Evolutionary conservation across 306 rosid genomes (phyloP).

Genomic region (Medicago arabica): DNA sequence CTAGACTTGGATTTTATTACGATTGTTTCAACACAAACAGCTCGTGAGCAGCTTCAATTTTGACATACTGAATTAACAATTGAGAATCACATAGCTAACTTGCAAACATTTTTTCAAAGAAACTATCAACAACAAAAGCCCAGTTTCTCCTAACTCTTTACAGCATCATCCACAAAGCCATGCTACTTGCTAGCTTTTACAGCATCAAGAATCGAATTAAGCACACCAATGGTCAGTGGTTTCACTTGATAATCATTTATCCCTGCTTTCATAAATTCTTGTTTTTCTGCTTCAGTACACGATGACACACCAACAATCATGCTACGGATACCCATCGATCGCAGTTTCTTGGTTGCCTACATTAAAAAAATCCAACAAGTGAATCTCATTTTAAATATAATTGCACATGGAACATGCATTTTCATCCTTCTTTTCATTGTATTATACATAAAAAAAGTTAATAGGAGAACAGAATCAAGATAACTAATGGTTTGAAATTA

Average conservation of each 20-base stretch:
- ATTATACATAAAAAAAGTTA: background rate
- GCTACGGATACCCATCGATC: slow-evolving; percentile 63
- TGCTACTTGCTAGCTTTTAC: slow-evolving; percentile 19
- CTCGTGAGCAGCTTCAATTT: background rate
- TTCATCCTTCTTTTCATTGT: background rate
- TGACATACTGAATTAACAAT: background rate
- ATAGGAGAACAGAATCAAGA: background rate
- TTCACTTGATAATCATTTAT: slow-evolving; percentile 65
- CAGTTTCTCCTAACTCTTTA: background rate
- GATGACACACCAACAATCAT: slow-evolving; percentile 70
- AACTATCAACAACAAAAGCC: background rate
- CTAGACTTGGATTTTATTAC: background rate
- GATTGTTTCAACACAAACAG: background rate
- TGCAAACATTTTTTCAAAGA: background rate
- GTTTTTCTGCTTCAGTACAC: slow-evolving; percentile 17
- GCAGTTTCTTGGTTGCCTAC: slow-evolving; percentile 69
- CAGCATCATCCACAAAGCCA: background rate
- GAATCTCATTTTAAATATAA: too few relatives aligned
- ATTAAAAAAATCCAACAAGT: background rate
- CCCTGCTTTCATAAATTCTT: slow-evolving; percentile 68
- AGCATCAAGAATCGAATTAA: slow-evolving; percentile 52
- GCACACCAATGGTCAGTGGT: slow-evolving; percentile 56
- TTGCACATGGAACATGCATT: too few relatives aligned
- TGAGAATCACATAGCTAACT: background rate
- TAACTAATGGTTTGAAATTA: background rate